These are phyloP conservation scores for Stephanocyclus meneghinianus DNA, from an alignment of 352 stramenopile species.

Conservation along the genomic window DNA sequence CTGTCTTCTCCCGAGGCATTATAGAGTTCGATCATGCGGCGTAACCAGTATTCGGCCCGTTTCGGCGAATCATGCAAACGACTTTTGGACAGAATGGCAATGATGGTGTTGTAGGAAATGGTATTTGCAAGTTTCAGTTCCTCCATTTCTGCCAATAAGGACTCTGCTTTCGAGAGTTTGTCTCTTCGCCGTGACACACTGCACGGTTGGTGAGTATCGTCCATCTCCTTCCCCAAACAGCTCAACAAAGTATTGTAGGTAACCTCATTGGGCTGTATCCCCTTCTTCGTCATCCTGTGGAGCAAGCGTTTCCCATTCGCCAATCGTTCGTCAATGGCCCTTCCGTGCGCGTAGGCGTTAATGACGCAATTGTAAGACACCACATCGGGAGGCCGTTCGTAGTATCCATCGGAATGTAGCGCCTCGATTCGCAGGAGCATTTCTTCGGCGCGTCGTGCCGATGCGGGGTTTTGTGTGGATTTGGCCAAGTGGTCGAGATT, in stretches of 20 bases:
- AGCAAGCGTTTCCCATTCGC: conserved; percentile 31
- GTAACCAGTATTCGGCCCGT: conserved; percentile 35
- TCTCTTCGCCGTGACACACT: neutral
- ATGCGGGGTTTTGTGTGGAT: conserved; percentile 36
- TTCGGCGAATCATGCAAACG: conserved; percentile 17
- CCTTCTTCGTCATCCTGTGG: conserved; percentile 35
- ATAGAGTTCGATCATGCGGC: conserved; percentile 37
- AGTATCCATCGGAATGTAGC: conserved; percentile 73
- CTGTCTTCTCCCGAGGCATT: conserved; percentile 23
- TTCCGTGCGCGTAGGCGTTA: conserved; percentile 64
- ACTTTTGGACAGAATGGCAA: conserved; percentile 47
- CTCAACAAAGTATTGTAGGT: conserved; percentile 44
- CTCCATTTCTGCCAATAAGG: conserved; percentile 38
- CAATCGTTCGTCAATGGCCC: conserved; percentile 1
- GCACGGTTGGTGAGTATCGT: neutral
- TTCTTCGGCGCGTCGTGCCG: conserved; percentile 58
- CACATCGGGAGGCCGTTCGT: conserved; percentile 65
- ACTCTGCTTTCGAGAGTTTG: conserved; percentile 29
- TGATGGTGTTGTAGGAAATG: conserved; percentile 51
- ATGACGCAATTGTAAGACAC: conserved; percentile 76
- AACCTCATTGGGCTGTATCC: conserved; percentile 38
- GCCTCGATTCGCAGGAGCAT: conserved; percentile 65
- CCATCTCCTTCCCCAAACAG: conserved; percentile 41
- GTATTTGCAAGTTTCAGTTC: conserved; percentile 27
- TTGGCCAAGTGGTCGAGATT: conserved; percentile 74